Percentiles rank a stretch among this genome's conserved stretches.
Conservation (phyloP, 495 filamentous ascomycete genomes). For the Xylaria curta region DNA sequence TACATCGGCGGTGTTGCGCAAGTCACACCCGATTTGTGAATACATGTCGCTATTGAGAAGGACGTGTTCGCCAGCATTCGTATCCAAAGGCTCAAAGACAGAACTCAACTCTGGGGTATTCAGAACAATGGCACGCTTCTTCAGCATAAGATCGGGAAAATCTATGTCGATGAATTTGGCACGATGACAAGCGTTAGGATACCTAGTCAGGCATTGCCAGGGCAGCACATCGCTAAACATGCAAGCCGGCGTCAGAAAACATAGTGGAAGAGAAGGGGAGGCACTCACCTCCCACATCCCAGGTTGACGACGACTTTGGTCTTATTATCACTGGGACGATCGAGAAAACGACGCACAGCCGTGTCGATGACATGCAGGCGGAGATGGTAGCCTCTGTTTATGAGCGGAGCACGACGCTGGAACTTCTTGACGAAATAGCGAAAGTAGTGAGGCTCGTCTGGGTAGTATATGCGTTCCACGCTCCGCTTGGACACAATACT, state of each 20-base stretch:
- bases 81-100: slow-evolving; percentile 52
- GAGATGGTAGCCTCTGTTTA: slow-evolving; percentile 88
- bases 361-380: slow-evolving; percentile 81
- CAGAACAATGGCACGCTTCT: slow-evolving; percentile 72
- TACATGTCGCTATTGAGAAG: slow-evolving; percentile 72
- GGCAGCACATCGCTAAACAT: slow-evolving; percentile 80
- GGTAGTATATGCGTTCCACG: slow-evolving; percentile 82
- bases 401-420: slow-evolving; percentile 77
- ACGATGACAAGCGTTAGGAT: slow-evolving; percentile 59
- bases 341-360: slow-evolving; percentile 72
- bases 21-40: slow-evolving; percentile 81
- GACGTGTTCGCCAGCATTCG: slow-evolving; percentile 50
- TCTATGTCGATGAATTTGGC: slow-evolving; percentile 85
- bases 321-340: slow-evolving; percentile 61
- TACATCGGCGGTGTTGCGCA: slow-evolving; percentile 68
- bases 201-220: slow-evolving; percentile 76
- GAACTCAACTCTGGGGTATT: slow-evolving; percentile 64
- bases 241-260: slow-evolving; percentile 14
- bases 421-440: slow-evolving; percentile 86
- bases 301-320: slow-evolving; percentile 82
- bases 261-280: slow-evolving; percentile 26
- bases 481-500: slow-evolving; percentile 90
- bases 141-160: slow-evolving; percentile 78
- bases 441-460: slow-evolving; percentile 78
- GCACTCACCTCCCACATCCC: slow-evolving; percentile 85